Percentiles rank a stretch among this genome's conserved stretches.
Evolutionary conservation across 2,329 filamentous ascomycete species (phyloP).

Genomic region (Aspergillus candidus): DNA sequence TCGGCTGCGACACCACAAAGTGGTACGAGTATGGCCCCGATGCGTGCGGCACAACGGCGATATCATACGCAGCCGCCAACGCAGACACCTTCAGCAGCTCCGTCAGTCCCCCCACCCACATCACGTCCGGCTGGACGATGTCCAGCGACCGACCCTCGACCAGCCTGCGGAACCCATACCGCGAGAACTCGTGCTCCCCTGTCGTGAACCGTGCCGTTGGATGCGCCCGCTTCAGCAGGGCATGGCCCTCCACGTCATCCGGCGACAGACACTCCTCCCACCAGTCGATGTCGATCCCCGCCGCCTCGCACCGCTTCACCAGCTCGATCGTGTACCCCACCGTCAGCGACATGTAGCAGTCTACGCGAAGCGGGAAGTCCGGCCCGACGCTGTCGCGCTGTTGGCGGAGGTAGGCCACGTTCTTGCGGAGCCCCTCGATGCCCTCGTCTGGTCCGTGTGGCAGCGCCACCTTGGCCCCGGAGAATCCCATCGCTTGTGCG

Average conservation of each 20-base stretch:
- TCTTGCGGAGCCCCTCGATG: conserved; percentile 73
- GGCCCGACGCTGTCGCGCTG: conserved; percentile 80
- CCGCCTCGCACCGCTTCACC: conserved; percentile 71
- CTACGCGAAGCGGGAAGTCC: conserved; percentile 88
- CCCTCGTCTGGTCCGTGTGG: conserved; percentile 89
- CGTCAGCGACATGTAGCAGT: conserved; percentile 96
- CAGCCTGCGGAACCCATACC: conserved; percentile 91
- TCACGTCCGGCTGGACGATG: conserved; percentile 92
- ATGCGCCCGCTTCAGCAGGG: conserved; percentile 82
- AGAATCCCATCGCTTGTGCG: conserved; percentile 82
- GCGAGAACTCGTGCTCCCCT: conserved; percentile 90
- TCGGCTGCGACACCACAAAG: conserved; percentile 88
- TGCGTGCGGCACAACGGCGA: conserved; percentile 91
- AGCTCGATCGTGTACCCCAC: conserved; percentile 90
- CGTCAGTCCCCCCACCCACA: conserved; percentile 93
- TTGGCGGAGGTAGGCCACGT: conserved; percentile 79
- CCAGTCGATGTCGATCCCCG: conserved; percentile 87
- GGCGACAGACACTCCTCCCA: conserved; percentile 92
- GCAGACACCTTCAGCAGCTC: conserved; percentile 84
- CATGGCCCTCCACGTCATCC: conserved; percentile 87
- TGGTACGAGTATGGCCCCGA: conserved; percentile 94
- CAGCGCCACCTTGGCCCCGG: conserved; percentile 81
- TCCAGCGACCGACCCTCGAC: conserved; percentile 87
- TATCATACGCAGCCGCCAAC: conserved; percentile 86
- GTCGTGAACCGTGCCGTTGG: conserved; percentile 91